These are phyloP conservation scores for Cystofilobasidium macerans DNA, from an alignment of 768 basidiomycete genomes.

Conservation along the genomic window DNA sequence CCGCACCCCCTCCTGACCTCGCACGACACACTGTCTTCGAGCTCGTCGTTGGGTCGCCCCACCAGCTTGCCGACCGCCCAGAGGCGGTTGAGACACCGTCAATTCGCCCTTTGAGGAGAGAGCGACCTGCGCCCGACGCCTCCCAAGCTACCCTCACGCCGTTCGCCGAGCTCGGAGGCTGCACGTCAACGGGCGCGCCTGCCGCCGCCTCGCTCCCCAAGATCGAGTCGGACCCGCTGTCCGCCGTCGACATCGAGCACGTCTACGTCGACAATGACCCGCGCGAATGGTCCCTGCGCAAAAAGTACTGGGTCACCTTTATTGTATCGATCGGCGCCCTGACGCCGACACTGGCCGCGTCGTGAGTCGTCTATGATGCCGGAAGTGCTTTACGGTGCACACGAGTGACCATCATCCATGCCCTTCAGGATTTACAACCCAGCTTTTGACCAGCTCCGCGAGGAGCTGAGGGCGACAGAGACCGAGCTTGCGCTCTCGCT, in stretches of 20 bases:
- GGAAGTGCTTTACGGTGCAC: background rate
- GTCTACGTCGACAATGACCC: constrained; percentile 40
- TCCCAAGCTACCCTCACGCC: background rate
- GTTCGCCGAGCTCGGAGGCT: background rate
- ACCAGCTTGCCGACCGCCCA: too few species aligned
- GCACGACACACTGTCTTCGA: too few species aligned
- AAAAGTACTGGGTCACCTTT: constrained; percentile 31
- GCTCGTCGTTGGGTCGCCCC: too few species aligned
- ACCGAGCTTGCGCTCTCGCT: constrained; percentile 37
- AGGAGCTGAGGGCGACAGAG: constrained; percentile 34
- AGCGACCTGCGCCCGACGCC: background rate
- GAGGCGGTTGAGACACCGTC: too few species aligned
- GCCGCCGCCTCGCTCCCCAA: background rate
- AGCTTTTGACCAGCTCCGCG: constrained; percentile 36
- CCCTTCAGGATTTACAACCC: constrained; percentile 36
- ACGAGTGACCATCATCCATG: background rate
- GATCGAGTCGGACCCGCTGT: background rate
- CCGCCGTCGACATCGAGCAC: constrained; percentile 38
- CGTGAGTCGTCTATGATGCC: constrained; percentile 11
- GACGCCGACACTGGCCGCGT: constrained; percentile 36
- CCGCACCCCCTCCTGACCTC: too few species aligned
- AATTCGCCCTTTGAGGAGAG: too few species aligned
- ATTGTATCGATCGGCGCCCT: constrained; percentile 31
- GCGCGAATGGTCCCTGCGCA: constrained; percentile 36
- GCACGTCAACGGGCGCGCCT: background rate